Base-by-base conservation (phyloP, 768 basidiomycete genomes). In the Royoungia palumana region DNA sequence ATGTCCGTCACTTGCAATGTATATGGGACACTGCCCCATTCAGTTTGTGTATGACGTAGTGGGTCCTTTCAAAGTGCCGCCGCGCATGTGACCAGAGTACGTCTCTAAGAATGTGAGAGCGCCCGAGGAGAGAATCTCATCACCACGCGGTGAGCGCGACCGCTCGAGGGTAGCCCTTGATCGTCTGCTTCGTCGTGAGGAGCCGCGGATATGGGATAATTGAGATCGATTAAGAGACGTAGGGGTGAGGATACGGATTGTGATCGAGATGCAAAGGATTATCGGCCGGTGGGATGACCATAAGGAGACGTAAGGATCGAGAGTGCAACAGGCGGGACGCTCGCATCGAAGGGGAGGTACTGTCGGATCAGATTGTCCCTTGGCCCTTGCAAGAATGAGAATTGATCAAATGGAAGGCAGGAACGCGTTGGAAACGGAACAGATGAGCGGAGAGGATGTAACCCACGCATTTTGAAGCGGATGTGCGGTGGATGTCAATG, bases 191-290 rank as follows among this genome's bases (percentile, higher is more conserved):
- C 27, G 39, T 41, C 28, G 37, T 45, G 43, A 34, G 14, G 35
- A 20, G 13, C 11, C 14, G 36, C 47, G 49, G 59, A 35, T 21
- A 58, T 46, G 55, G 21, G 22, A 47, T 37, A 17, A 4, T 38
- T 44, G 41, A 28, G 50, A 55, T 49, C 34, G 34, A 5, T 28
- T 50, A 49, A 47, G 47, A 22, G 34, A 47, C 10, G 36, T 32
- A 40, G 44, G 42, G 16, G 19, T 6, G 25, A 27, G 50, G 24
- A 35, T 32, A 52, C 46, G 43, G 55, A 56, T 56, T 48, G 44
- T 61, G 59, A 61, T 62, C 60, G 42, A 50, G 52, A 49, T 45
- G 17, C 21, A 13, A 36, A 50, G 28, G 19, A 37, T 21, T 20
- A 35, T 30, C 22, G 14, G 25, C 19, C 11, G 25, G 34, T 21